A percentile compares a stretch with the other conserved stretches of the same genome.
These are phyloP conservation scores for Harringtonia aguacate DNA, from an alignment of 2,329 filamentous ascomycete genomes.

Conservation along the genomic window DNA sequence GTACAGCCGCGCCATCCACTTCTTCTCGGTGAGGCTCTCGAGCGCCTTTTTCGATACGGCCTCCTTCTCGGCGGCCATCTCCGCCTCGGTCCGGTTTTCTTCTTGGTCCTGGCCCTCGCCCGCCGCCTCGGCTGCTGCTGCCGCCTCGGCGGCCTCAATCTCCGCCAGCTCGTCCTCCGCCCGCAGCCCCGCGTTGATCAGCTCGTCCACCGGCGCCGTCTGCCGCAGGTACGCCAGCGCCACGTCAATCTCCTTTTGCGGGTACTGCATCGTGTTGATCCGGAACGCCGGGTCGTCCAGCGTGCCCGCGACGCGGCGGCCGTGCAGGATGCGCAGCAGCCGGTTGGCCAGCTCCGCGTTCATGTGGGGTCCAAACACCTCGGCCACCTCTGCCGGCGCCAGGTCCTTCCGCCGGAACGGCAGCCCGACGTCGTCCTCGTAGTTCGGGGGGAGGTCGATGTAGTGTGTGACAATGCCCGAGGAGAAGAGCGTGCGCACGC, in stretches of 20 bases:
- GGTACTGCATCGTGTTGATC: constrained; percentile 34
- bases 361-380: constrained; percentile 40
- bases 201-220: constrained; percentile 46
- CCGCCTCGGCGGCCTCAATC: constrained; percentile 27
- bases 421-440: constrained; percentile 44
- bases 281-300: constrained; percentile 45
- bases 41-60: background rate
- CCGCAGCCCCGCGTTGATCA: constrained; percentile 47
- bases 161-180: constrained; percentile 51
- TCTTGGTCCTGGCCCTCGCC: constrained; percentile 16
- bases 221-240: constrained; percentile 46
- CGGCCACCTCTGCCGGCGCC: constrained; percentile 30
- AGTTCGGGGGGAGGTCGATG: constrained; percentile 44
- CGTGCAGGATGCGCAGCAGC: constrained; percentile 48
- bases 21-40: constrained; percentile 2
- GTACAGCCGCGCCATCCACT: constrained; percentile 15
- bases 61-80: constrained; percentile 9
- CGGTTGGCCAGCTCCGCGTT: constrained; percentile 35
- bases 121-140: constrained; percentile 10
- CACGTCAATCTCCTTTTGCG: constrained; percentile 26
- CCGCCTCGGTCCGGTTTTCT: constrained; percentile 3
- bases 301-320: constrained; percentile 52
- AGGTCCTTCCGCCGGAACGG: constrained; percentile 41
- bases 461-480: constrained; percentile 37
- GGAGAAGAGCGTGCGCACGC: constrained; percentile 17